These are phyloP conservation scores for Dryas drummondii DNA, from an alignment of 306 rosid species.

Conservation along the genomic window DNA sequence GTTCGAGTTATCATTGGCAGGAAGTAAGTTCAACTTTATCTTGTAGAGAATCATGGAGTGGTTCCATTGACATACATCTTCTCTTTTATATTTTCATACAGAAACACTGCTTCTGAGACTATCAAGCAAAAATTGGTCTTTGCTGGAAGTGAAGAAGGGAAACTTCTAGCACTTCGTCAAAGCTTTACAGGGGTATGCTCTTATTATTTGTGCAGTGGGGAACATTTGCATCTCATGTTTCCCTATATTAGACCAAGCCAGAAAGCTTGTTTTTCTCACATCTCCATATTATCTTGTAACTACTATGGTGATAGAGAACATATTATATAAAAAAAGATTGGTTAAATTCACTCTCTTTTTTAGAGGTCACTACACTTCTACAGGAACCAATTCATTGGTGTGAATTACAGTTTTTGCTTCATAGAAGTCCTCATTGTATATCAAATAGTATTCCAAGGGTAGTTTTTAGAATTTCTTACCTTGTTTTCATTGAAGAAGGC, in stretches of 20 bases:
- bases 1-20: slow-evolving; percentile 92
- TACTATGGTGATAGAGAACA: neutral
- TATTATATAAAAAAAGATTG: neutral
- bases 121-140: slow-evolving; percentile 79
- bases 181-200: slow-evolving; percentile 79
- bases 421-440: neutral
- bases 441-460: neutral
- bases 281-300: neutral
- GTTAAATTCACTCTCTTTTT: neutral
- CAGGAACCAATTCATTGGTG: neutral
- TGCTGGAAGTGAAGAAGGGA: slow-evolving; percentile 96
- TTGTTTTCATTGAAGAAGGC: neutral
- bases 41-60: slow-evolving; percentile 22
- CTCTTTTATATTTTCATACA: slow-evolving; percentile 33
- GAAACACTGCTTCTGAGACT: slow-evolving; percentile 90
- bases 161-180: slow-evolving; percentile 84
- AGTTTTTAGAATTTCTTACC: neutral
- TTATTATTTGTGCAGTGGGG: slow-evolving; percentile 6
- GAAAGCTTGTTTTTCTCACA: slow-evolving; percentile 16
- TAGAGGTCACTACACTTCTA: neutral
- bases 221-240: neutral
- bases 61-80: slow-evolving; percentile 18
- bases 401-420: neutral
- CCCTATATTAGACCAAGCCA: neutral
- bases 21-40: slow-evolving; percentile 55